phyloP scores from a whole-genome alignment of 768 basidiomycete species.

The Podaxis sp. region DNA sequence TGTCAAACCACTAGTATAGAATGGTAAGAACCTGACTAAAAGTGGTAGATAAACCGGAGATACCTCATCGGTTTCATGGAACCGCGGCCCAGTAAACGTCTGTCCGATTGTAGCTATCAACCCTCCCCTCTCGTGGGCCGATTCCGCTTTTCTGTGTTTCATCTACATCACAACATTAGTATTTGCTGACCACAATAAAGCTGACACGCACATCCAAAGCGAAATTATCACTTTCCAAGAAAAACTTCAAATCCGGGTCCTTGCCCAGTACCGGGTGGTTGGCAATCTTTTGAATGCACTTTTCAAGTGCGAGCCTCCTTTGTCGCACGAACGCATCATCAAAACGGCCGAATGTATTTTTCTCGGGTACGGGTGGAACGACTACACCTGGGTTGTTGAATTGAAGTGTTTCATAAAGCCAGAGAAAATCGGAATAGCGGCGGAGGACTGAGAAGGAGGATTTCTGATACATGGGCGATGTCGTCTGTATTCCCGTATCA shows the following conservation, averaged over 20 bases:
- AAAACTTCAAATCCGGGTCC: slow-evolving; percentile 83
- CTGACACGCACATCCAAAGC: slow-evolving; percentile 69
- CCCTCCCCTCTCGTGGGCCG: slow-evolving; percentile 74
- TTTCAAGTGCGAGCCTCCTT: slow-evolving; percentile 77
- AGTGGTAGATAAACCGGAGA: neutral
- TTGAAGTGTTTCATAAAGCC: slow-evolving; percentile 88
- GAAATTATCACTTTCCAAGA: slow-evolving; percentile 93
- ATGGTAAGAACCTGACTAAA: slow-evolving; percentile 1
- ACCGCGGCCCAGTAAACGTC: slow-evolving; percentile 72
- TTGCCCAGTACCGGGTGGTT: slow-evolving; percentile 88
- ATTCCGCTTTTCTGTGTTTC: slow-evolving; percentile 80
- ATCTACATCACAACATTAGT: slow-evolving; percentile 45
- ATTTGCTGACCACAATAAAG: neutral
- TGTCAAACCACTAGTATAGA: slow-evolving; percentile 81
- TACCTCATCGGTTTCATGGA: slow-evolving; percentile 87
- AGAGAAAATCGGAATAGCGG: slow-evolving; percentile 97
- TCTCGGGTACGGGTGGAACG: slow-evolving; percentile 95
- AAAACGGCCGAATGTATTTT: slow-evolving; percentile 90
- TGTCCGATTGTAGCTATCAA: slow-evolving; percentile 82
- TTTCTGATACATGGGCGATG: slow-evolving; percentile 79
- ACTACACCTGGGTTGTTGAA: slow-evolving; percentile 95
- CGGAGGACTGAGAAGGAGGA: slow-evolving; percentile 88
- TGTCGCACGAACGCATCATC: slow-evolving; percentile 89
- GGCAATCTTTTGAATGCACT: slow-evolving; percentile 89
- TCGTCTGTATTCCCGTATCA: slow-evolving; percentile 49